Percentiles rank a stretch among this genome's conserved stretches.
Conservation (phyloP, 1,139 yeast species). For the Pichia sp. region DNA sequence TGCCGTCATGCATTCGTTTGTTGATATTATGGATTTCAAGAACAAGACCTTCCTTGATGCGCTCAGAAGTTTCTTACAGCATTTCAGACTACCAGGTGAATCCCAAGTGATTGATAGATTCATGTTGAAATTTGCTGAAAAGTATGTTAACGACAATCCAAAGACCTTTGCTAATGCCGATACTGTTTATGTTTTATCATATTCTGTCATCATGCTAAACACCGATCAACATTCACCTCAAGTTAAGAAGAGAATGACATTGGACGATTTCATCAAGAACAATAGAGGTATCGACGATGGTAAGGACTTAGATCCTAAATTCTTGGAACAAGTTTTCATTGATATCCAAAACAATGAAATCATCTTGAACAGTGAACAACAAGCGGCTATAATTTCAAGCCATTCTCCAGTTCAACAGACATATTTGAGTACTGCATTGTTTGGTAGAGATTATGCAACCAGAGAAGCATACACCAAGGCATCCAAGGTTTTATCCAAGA, state of each 20-base stretch:
- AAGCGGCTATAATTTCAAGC: conserved; percentile 80
- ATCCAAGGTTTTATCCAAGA: conserved; percentile 85
- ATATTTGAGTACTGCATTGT: conserved; percentile 55
- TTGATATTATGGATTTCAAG: conserved; percentile 70
- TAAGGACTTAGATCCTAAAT: conserved; percentile 75
- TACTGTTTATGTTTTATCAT: conserved; percentile 69
- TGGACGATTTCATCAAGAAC: conserved; percentile 78
- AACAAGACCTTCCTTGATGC: conserved; percentile 92
- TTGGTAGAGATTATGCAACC: conserved; percentile 63
- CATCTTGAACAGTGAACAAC: conserved; percentile 90
- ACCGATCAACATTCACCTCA: conserved; percentile 80
- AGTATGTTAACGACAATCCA: conserved; percentile 53
- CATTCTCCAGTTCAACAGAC: conserved; percentile 36
- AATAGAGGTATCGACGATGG: conserved; percentile 77
- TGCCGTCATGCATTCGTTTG: conserved; percentile 87
- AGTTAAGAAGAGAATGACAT: conserved; percentile 82
- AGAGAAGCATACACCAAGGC: conserved; percentile 92
- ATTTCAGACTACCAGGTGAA: conserved; percentile 95
- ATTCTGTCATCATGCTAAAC: conserved; percentile 73
- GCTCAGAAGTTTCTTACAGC: conserved; percentile 71
- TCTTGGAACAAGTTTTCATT: conserved; percentile 62
- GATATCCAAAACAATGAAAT: conserved; percentile 86
- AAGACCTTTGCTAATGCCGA: conserved; percentile 67
- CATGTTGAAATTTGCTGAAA: conserved; percentile 81
- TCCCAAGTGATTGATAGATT: conserved; percentile 94